These are phyloP conservation scores for Aschersonia sp. DNA, from an alignment of 2,329 filamentous ascomycete species.

Conservation along the genomic window DNA sequence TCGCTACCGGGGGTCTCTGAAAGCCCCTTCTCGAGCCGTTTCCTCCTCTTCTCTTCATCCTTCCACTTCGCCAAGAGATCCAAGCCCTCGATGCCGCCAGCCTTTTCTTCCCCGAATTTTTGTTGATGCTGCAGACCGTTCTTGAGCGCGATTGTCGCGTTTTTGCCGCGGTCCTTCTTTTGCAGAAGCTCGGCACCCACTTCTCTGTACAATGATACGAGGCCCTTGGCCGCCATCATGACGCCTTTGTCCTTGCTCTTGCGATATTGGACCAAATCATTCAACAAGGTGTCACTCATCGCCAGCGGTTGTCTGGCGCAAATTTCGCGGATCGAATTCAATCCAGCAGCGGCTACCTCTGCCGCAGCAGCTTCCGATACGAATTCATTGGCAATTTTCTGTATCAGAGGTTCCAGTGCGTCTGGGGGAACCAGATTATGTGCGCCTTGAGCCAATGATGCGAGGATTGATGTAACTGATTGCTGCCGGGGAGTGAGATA, in stretches of 20 bases:
- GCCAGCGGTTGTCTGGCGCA: conserved; percentile 87
- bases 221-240: conserved; percentile 95
- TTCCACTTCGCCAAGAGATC: conserved; percentile 90
- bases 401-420: conserved; percentile 73
- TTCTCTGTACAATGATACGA: conserved; percentile 82
- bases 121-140: conserved; percentile 60
- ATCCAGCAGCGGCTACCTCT: conserved; percentile 79
- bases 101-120: conserved; percentile 69
- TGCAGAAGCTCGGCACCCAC: conserved; percentile 78
- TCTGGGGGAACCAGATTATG: conserved; percentile 89
- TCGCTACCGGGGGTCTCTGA: conserved; percentile 46
- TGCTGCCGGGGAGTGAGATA: conserved; percentile 78
- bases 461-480: conserved; percentile 83
- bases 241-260: conserved; percentile 98
- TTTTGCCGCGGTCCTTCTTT: conserved; percentile 82
- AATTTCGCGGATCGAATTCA: conserved; percentile 91
- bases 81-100: conserved; percentile 77
- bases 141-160: conserved; percentile 70
- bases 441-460: conserved; percentile 79
- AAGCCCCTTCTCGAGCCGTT: conserved; percentile 52
- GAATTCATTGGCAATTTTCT: conserved; percentile 97
- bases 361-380: conserved; percentile 86
- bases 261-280: conserved; percentile 89
- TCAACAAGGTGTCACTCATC: conserved; percentile 88
- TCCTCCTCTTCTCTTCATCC: conserved; percentile 69